phyloP scores from a whole-genome alignment of 2,329 filamentous ascomycete genomes.

The Hypoxylon sp. region DNA sequence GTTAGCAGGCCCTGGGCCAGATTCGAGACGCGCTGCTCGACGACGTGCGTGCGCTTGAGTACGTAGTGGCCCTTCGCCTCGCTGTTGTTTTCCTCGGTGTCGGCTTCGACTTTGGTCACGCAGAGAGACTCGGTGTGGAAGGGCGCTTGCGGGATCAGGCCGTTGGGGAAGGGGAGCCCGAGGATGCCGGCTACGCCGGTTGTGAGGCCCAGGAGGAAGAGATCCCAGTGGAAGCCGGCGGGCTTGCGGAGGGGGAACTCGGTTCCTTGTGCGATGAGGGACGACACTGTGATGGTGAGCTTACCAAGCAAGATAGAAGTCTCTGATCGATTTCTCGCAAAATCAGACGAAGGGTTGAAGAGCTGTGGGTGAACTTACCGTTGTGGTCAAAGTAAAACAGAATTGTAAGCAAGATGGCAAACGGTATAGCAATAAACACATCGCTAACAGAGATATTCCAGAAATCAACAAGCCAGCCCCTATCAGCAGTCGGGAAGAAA shows the following conservation, averaged over 20 bases:
- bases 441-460: slow-evolving; percentile 82
- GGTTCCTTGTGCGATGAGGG: slow-evolving; percentile 85
- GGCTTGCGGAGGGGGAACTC: slow-evolving; percentile 86
- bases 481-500: slow-evolving; percentile 82
- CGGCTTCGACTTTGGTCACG: slow-evolving; percentile 72
- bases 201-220: slow-evolving; percentile 84
- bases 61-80: slow-evolving; percentile 70
- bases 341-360: slow-evolving; percentile 1
- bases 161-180: slow-evolving; percentile 85
- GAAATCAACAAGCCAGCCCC: slow-evolving; percentile 84
- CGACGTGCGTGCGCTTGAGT: slow-evolving; percentile 72
- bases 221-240: slow-evolving; percentile 87
- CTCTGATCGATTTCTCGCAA: neutral
- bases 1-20: slow-evolving; percentile 83
- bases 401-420: slow-evolving; percentile 85
- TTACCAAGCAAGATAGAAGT: neutral
- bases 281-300: slow-evolving; percentile 71
- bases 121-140: slow-evolving; percentile 86
- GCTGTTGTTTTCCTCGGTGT: slow-evolving; percentile 65
- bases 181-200: slow-evolving; percentile 82
- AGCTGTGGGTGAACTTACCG: slow-evolving; percentile 62
- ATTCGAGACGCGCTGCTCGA: slow-evolving; percentile 85
- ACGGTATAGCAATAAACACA: slow-evolving; percentile 88
- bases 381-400: slow-evolving; percentile 94
- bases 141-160: slow-evolving; percentile 85